Base-by-base conservation (phyloP, 2,329 filamentous ascomycete species). In the Uncinocarpus reesii region DNA sequence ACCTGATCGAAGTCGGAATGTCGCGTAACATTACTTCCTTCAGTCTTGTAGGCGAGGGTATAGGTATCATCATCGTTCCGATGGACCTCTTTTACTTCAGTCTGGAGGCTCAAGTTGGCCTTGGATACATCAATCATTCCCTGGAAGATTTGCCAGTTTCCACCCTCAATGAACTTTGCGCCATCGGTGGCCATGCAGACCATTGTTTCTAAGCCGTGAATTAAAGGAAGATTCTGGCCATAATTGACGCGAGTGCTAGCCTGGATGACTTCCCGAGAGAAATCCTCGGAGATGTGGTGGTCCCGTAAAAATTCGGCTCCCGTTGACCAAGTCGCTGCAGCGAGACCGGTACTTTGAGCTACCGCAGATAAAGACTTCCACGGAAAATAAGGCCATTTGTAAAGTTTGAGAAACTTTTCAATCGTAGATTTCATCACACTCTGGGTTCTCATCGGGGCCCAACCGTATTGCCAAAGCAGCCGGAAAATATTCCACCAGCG, bases 91-190 rank as follows among this genome's bases (percentile, higher is more conserved):
- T 73, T 71, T 0, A 95, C 83, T 0, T 77, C 73, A 0, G 83
- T 84, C 57, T 89, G 84, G 20, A 85, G 70, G 32, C 71, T 68
- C 4, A 89, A 55, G 0, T 71, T 65, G 0, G 84, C 80, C 2
- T 74, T 68, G 1, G 86, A 83, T 0, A 71, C 68, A 31, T 77
- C 72, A 1, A 90, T 70, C 84, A 95, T 93, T 37, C 74, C 70
- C n/a, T 82, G 76, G 61, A 98, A 98, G 47, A 98, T 95, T 58
- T 79, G 81, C 88, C 89, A 96, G 64, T 96, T 98, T 1, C 92
- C 92, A 5, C 88, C 88, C 11, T 77, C 66, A 1, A 96, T 77
- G 15, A 83, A 73, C 62, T 88, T 79, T 0, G 89, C 86, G 5
- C 87, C 88, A 45, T 90, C 83, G 0, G 88, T 84, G 1, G 89